Evolutionary conservation across 2,329 filamentous ascomycete species (phyloP).

Genomic region (Sclerotinia nivalis): DNA sequence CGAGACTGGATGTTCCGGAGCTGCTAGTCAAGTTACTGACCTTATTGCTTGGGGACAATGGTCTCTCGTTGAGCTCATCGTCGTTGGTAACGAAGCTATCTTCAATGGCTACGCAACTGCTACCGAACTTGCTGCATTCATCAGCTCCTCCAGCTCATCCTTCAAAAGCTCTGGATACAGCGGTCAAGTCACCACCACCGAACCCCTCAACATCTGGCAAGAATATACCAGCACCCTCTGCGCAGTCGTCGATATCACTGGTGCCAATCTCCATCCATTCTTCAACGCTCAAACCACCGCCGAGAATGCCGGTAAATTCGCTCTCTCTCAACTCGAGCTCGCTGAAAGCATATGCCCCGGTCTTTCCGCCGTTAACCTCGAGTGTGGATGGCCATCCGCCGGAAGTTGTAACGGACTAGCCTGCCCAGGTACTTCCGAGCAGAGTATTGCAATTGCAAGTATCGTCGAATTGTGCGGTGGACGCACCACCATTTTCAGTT

Average conservation of each 20-base stretch:
- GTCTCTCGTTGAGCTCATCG: slow-evolving; percentile 74
- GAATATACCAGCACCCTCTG: slow-evolving; percentile 64
- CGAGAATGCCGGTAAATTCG: slow-evolving; percentile 71
- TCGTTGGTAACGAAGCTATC: slow-evolving; percentile 89
- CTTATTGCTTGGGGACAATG: slow-evolving; percentile 74
- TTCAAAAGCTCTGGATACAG: slow-evolving; percentile 68
- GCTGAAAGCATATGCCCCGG: slow-evolving; percentile 69
- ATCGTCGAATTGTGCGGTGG: slow-evolving; percentile 67
- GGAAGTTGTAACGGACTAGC: slow-evolving; percentile 73
- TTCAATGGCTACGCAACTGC: slow-evolving; percentile 70
- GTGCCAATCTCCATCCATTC: slow-evolving; percentile 89
- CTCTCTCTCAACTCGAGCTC: slow-evolving; percentile 68
- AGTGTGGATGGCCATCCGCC: slow-evolving; percentile 82
- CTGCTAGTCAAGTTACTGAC: slow-evolving; percentile 66
- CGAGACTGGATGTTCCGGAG: slow-evolving; percentile 57
- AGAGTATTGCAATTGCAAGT: slow-evolving; percentile 69
- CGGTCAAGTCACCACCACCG: slow-evolving; percentile 78
- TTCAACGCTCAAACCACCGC: slow-evolving; percentile 75
- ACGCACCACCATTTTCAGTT: slow-evolving; percentile 79
- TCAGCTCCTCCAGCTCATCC: slow-evolving; percentile 63
- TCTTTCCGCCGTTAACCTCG: slow-evolving; percentile 77
- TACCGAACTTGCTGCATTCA: slow-evolving; percentile 66
- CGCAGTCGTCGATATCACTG: slow-evolving; percentile 71
- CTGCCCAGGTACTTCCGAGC: slow-evolving; percentile 65
- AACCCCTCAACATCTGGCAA: slow-evolving; percentile 79